Conservation (phyloP, 768 basidiomycete species). For the Termitomyces sp. region DNA sequence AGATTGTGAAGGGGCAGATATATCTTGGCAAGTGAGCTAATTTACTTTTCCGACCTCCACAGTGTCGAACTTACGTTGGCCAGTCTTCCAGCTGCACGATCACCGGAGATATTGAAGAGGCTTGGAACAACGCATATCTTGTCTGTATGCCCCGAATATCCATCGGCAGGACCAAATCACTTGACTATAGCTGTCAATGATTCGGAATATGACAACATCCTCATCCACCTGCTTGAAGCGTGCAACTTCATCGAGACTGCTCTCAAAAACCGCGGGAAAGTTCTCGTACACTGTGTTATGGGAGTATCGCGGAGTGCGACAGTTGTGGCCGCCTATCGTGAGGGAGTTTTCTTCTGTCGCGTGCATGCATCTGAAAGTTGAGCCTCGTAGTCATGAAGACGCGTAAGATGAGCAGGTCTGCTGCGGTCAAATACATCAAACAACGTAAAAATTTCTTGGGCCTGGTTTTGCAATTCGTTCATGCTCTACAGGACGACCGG, state of each 20-base stretch:
- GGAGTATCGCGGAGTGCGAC: constrained; percentile 68
- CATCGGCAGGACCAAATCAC: constrained; percentile 37
- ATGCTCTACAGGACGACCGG: constrained; percentile 24
- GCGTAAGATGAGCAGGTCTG: constrained; percentile 31
- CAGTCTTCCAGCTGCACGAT: constrained; percentile 34
- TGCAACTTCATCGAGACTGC: constrained; percentile 62
- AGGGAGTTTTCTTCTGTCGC: constrained; percentile 19
- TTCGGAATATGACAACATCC: constrained; percentile 46
- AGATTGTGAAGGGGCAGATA: constrained; percentile 32
- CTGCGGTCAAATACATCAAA: constrained; percentile 45
- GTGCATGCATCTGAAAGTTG: neutral
- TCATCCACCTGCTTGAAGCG: constrained; percentile 57
- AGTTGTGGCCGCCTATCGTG: constrained; percentile 51
- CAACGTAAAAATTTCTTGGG: constrained; percentile 31
- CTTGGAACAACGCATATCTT: constrained; percentile 48
- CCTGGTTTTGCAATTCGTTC: constrained; percentile 7
- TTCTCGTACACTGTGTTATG: constrained; percentile 72
- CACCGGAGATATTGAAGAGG: constrained; percentile 21
- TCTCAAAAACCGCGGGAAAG: constrained; percentile 43
- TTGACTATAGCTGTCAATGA: constrained; percentile 37
- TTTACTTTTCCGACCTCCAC: neutral
- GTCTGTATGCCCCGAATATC: constrained; percentile 53
- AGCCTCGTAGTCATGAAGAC: constrained; percentile 29
- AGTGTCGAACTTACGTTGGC: neutral
- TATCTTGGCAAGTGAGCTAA: constrained; percentile 37